Percentiles rank a stretch among this genome's conserved stretches.
Evolutionary conservation across 2,329 filamentous ascomycete genomes (phyloP).

Genomic region (Boeremia exigua): DNA sequence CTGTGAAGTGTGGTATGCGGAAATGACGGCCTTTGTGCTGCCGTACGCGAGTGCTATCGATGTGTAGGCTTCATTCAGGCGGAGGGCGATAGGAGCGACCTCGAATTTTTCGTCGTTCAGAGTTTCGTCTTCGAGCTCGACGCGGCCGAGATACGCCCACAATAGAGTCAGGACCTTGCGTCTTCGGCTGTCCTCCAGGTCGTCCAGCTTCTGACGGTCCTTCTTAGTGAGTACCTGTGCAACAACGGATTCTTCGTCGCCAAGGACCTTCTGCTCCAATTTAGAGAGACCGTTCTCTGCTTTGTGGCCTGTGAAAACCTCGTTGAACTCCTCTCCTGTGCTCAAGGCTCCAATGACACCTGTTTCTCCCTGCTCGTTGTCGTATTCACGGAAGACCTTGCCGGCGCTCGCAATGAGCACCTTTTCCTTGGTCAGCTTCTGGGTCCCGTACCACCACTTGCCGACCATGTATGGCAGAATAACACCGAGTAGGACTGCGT

Average conservation of each 20-base stretch:
- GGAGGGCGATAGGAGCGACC: constrained; percentile 83
- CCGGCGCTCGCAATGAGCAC: constrained; percentile 93
- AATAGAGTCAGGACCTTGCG: constrained; percentile 88
- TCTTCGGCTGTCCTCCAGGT: constrained; percentile 78
- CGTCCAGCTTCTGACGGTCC: constrained; percentile 77
- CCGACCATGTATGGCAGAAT: constrained; percentile 91
- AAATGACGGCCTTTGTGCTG: constrained; percentile 79
- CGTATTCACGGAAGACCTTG: constrained; percentile 91
- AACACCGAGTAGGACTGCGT: constrained; percentile 86
- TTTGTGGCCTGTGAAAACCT: constrained; percentile 76
- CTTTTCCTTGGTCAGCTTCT: constrained; percentile 90
- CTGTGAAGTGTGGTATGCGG: constrained; percentile 82
- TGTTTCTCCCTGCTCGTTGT: constrained; percentile 80
- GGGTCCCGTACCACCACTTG: constrained; percentile 98
- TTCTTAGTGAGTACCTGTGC: constrained; percentile 70
- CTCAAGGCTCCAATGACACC: constrained; percentile 83
- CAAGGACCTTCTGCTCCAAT: constrained; percentile 80
- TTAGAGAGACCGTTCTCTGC: constrained; percentile 81
- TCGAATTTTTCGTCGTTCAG: constrained; percentile 88
- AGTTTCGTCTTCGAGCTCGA: constrained; percentile 79
- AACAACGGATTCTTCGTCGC: constrained; percentile 60
- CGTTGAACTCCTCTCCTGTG: constrained; percentile 82
- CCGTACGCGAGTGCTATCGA: constrained; percentile 88
- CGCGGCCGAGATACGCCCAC: constrained; percentile 92
- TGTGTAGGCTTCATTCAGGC: constrained; percentile 83